phyloP scores from a whole-genome alignment of 805 yeast species.

The Cyberlindnera meyerae region DNA sequence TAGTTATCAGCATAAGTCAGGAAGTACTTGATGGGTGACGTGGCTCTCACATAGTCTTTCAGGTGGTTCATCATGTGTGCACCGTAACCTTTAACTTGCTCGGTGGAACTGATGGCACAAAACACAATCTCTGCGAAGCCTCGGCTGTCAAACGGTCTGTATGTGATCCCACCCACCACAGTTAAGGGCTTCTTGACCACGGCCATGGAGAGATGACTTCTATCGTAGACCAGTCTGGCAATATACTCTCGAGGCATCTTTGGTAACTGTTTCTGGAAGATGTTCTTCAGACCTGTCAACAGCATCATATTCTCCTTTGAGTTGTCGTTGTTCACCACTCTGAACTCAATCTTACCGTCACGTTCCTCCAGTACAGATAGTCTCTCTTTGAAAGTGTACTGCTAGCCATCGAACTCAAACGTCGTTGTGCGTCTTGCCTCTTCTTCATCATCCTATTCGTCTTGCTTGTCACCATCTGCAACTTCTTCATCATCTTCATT shows the following conservation, averaged over 20 bases:
- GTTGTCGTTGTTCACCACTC: slow-evolving; percentile 95
- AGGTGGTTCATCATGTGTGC: slow-evolving; percentile 98
- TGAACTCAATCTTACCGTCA: slow-evolving; percentile 87
- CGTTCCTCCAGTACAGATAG: slow-evolving; percentile 93
- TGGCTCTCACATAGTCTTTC: slow-evolving; percentile 89
- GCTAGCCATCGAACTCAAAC: slow-evolving; percentile 60
- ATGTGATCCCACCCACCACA: slow-evolving; percentile 97
- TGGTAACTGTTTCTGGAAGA: slow-evolving; percentile 95
- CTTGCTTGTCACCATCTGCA: slow-evolving; percentile 19
- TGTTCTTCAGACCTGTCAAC: slow-evolving; percentile 89
- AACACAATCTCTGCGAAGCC: slow-evolving; percentile 97
- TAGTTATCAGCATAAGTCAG: slow-evolving; percentile 97
- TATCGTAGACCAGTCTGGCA: slow-evolving; percentile 87
- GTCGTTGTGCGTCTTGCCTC: slow-evolving; percentile 35
- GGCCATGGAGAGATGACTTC: slow-evolving; percentile 93
- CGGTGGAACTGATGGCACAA: slow-evolving; percentile 96
- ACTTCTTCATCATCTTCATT: slow-evolving; percentile 25
- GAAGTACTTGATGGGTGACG: slow-evolving; percentile 80
- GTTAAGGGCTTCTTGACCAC: slow-evolving; percentile 89
- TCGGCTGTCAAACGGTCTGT: slow-evolving; percentile 85
- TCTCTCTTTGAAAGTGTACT: slow-evolving; percentile 81
- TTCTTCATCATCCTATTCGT: slow-evolving; percentile 29
- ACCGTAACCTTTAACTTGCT: slow-evolving; percentile 97
- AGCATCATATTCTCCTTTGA: slow-evolving; percentile 83
- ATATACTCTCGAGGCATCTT: slow-evolving; percentile 98